These are phyloP conservation scores for Didymella keratinophila DNA, from an alignment of 2,329 filamentous ascomycete species.

Conservation along the genomic window DNA sequence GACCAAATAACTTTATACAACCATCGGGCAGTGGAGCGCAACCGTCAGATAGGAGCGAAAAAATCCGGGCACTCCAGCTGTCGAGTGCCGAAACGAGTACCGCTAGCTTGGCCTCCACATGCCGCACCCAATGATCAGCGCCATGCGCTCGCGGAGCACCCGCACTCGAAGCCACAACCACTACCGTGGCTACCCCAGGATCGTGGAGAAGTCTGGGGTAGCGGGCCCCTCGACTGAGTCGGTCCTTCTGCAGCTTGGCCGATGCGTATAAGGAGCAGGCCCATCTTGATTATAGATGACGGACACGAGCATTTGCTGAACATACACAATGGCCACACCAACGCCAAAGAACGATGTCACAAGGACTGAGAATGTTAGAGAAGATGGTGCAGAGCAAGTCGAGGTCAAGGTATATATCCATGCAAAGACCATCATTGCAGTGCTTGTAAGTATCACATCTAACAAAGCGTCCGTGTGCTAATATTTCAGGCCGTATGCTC, in stretches of 20 bases:
- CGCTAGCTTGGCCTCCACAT: background rate
- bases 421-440: background rate
- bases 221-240: background rate
- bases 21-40: background rate
- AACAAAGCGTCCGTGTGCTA: background rate
- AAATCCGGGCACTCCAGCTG: background rate
- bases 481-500: background rate
- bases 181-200: background rate
- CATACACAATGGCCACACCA: background rate
- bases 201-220: conserved; percentile 3
- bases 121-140: background rate
- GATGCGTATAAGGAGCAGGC: background rate
- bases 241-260: background rate
- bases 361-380: background rate
- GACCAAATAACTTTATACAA: background rate
- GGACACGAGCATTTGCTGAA: background rate
- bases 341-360: background rate
- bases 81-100: background rate
- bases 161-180: background rate
- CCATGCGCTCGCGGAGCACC: background rate
- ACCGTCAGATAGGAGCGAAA: background rate
- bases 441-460: background rate
- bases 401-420: conserved; percentile 2
- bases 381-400: too few species aligned
- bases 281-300: background rate